A percentile compares a stretch with the other conserved stretches of the same genome.
These are phyloP conservation scores for Fragaria iinumae DNA, from an alignment of 306 rosid species.

Conservation along the genomic window DNA sequence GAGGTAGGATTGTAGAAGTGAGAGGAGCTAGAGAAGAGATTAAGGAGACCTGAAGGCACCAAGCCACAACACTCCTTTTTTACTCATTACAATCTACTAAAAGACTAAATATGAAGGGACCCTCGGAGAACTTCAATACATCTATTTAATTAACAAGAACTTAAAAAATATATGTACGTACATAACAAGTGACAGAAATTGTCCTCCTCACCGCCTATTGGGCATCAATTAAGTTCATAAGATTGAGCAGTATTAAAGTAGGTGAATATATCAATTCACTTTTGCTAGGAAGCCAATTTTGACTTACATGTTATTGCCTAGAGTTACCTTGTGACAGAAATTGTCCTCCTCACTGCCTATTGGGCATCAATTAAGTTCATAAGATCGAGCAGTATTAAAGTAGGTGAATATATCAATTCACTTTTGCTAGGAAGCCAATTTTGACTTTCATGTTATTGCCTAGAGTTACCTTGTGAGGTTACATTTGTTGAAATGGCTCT, in stretches of 20 bases:
- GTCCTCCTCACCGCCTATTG: not conserved
- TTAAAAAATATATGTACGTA: not conserved
- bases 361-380: not conserved
- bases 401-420: not conserved
- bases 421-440: not conserved
- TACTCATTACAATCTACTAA: not conserved
- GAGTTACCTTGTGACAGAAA: not conserved
- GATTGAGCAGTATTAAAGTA: not conserved
- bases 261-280: not conserved
- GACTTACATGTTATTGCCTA: not conserved
- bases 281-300: not conserved
- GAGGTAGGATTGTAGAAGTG: not conserved
- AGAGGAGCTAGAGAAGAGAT: constrained; percentile 4
- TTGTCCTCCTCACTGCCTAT: not conserved
- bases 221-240: not conserved
- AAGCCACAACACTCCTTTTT: not conserved
- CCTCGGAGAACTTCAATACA: not conserved
- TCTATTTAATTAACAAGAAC: not conserved
- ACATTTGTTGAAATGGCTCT: not conserved
- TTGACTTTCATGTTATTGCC: not conserved
- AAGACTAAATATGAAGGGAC: not conserved
- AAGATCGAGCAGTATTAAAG: not conserved
- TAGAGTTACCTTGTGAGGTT: no score
- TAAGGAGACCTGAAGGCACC: not conserved
- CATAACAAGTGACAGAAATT: not conserved